Evolutionary conservation across 1,139 yeast species (phyloP), one percentile per base, ranked within the genome.

Genomic region (Zygosaccharomyces pseudobailii): DNA sequence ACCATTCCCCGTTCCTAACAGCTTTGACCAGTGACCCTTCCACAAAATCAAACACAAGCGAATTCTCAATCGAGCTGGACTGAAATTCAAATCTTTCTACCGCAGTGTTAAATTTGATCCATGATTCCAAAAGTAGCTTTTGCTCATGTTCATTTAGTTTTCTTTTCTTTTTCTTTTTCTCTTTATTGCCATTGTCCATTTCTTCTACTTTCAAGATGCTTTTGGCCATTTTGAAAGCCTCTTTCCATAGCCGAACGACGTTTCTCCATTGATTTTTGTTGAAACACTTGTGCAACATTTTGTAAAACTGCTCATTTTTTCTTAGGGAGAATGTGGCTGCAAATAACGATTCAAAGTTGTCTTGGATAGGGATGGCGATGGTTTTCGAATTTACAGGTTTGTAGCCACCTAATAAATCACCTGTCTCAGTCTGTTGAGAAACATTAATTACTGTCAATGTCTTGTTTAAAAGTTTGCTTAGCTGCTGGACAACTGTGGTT

Each of bases 361-460:
- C 96, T 55, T 87, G 87, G 13, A 94, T 68, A 1, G 97, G 96
- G 13, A 85, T 75, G 0, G 96, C 96, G 43, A 88, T 75, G 27
- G 87, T 76, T 58, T 84, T 85, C 9, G 94, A 79, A 61, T 87
- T 94, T 0, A 94, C 87, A 0, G 99, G 99, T 63, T 92, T 92
- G 67, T 80, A 94, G 0, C 98, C 98, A 66, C 99, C 99, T 13
- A 94, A 71, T 48, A 94, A 76, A 68, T 94, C 99, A 45, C 97
- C 90, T 3, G 92, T 75, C 67, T 94, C 99, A 0, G 98, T 94
- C 67, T 94, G 98, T 65, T 94, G 99, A 8, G 98, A 94, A 17
- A 94, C 92, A 62, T 94, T 94, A 53, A 94, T 88, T 7, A 90
- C 97, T 0, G 87, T 84, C 13, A 94, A 70, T 42, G 82, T 83